Conservation (phyloP, 768 basidiomycete species). For the Mrakia blollopis region DNA sequence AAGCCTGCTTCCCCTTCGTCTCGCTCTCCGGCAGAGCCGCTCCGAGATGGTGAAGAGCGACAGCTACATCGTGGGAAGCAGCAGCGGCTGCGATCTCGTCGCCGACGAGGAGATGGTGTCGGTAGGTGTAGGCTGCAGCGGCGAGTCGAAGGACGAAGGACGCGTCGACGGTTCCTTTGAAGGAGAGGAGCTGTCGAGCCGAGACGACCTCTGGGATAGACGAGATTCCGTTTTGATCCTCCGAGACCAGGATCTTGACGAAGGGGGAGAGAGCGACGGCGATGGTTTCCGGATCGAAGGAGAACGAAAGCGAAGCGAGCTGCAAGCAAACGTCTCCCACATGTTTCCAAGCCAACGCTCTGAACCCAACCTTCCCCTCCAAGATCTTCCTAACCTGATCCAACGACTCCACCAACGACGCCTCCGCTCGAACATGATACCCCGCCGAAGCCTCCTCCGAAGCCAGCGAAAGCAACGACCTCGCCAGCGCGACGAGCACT, state of each 20-base stretch:
- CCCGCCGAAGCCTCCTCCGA: slow-evolving; percentile 61
- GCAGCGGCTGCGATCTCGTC: slow-evolving; percentile 54
- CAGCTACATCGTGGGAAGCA: slow-evolving; percentile 69
- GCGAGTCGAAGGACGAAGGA: slow-evolving; percentile 37
- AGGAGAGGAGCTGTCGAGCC: slow-evolving; percentile 34
- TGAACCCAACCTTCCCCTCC: slow-evolving; percentile 57
- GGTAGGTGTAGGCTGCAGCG: slow-evolving; percentile 43
- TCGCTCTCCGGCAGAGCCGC: slow-evolving; percentile 42
- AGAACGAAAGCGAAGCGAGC: slow-evolving; percentile 55
- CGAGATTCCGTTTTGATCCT: slow-evolving; percentile 31
- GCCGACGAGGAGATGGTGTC: slow-evolving; percentile 34
- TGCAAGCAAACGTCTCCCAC: slow-evolving; percentile 69
- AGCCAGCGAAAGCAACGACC: slow-evolving; percentile 68
- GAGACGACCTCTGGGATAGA: slow-evolving; percentile 36
- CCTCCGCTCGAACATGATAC: slow-evolving; percentile 67
- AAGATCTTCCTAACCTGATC: slow-evolving; percentile 52
- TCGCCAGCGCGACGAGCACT: slow-evolving; percentile 64
- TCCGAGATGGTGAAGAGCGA: slow-evolving; percentile 56
- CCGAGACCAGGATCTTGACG: slow-evolving; percentile 31
- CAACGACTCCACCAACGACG: slow-evolving; percentile 63
- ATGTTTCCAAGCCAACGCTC: slow-evolving; percentile 72
- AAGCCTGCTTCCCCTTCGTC: slow-evolving; percentile 58
- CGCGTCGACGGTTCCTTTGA: slow-evolving; percentile 21
- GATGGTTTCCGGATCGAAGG: slow-evolving; percentile 47
- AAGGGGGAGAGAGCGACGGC: slow-evolving; percentile 35